phyloP scores from a whole-genome alignment of 2,329 filamentous ascomycete genomes.

The Cytospora chrysosperma region DNA sequence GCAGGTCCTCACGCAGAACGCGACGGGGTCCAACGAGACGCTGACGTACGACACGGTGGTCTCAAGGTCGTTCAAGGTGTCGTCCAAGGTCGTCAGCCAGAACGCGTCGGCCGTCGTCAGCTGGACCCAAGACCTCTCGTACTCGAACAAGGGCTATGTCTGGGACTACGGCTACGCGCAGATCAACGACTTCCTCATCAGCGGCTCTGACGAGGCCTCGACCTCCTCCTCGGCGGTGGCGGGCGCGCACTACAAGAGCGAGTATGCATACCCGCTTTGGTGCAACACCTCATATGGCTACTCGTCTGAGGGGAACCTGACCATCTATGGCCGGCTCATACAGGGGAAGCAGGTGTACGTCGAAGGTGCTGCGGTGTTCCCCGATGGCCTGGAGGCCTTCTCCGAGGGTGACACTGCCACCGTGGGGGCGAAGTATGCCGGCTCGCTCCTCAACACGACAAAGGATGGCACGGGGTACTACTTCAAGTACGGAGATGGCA shows the following conservation, averaged over 20 bases:
- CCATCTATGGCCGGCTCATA: conserved; percentile 42
- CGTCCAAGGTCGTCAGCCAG: conserved; percentile 51
- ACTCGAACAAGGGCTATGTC: conserved; percentile 53
- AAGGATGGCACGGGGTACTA: conserved; percentile 60
- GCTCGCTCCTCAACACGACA: conserved; percentile 46
- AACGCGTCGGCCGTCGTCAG: conserved; percentile 34
- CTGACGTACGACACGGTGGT: conserved; percentile 59
- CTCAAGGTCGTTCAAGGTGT: conserved; percentile 53
- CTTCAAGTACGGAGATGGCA: conserved; percentile 45
- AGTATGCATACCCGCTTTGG: conserved; percentile 61
- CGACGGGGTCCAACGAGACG: conserved; percentile 56
- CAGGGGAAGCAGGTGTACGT: conserved; percentile 43
- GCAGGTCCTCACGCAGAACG: conserved; percentile 44
- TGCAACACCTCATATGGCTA: conserved; percentile 52
- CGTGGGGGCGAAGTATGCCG: conserved; percentile 29
- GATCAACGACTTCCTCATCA: conserved; percentile 35
- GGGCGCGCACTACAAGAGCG: conserved; percentile 32
- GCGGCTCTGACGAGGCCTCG: conserved; percentile 32
- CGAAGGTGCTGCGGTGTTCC: conserved; percentile 46
- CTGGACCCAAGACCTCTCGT: conserved; percentile 60
- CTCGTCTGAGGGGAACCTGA: conserved; percentile 44
- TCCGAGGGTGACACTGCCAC: conserved; percentile 30
- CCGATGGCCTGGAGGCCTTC: conserved; percentile 61
- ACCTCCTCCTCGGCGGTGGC: background rate
- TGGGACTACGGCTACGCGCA: conserved; percentile 42